These are phyloP conservation scores for Colletotrichum lentis DNA, from an alignment of 2,329 filamentous ascomycete genomes.

Conservation along the genomic window DNA sequence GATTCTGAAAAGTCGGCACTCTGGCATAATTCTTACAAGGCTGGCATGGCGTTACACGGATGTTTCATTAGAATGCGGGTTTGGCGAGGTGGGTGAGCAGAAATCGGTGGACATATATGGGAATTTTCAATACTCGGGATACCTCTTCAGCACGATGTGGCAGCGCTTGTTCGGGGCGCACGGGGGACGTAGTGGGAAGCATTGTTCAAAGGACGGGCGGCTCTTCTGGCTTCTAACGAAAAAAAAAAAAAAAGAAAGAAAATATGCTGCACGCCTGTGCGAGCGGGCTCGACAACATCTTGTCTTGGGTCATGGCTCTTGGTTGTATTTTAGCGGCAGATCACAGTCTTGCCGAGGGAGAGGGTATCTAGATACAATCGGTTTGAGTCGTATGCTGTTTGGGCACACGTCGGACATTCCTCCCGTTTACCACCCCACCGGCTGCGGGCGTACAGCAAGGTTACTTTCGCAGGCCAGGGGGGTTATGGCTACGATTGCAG, in stretches of 20 bases:
- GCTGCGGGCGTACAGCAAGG: background rate
- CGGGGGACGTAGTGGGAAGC: slow-evolving; percentile 1
- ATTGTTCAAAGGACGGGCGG: slow-evolving; percentile 18
- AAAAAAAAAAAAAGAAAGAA: too few relatives aligned
- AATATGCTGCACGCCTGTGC: slow-evolving; percentile 3
- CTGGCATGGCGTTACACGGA: slow-evolving; percentile 33
- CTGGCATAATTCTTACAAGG: slow-evolving; percentile 27
- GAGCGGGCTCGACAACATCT: slow-evolving; percentile 7
- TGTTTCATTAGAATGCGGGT: slow-evolving; percentile 23
- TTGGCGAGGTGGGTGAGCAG: background rate
- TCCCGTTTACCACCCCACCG: slow-evolving; percentile 27
- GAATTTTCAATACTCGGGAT: slow-evolving; percentile 21
- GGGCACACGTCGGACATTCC: background rate
- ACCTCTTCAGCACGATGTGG: slow-evolving; percentile 13
- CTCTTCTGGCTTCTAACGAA: slow-evolving; percentile 10
- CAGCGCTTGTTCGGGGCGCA: slow-evolving; percentile 1
- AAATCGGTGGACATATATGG: slow-evolving; percentile 12
- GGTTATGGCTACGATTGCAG: background rate
- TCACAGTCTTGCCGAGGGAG: slow-evolving; percentile 30
- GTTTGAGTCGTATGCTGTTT: slow-evolving; percentile 16
- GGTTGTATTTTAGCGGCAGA: slow-evolving; percentile 36
- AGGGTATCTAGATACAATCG: slow-evolving; percentile 33
- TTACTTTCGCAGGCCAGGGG: slow-evolving; percentile 1
- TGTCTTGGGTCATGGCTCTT: slow-evolving; percentile 32
- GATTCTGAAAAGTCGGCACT: slow-evolving; percentile 2